phyloP scores from a whole-genome alignment of 164 flowering plant genomes.

The Chimonanthus salicifolius region DNA sequence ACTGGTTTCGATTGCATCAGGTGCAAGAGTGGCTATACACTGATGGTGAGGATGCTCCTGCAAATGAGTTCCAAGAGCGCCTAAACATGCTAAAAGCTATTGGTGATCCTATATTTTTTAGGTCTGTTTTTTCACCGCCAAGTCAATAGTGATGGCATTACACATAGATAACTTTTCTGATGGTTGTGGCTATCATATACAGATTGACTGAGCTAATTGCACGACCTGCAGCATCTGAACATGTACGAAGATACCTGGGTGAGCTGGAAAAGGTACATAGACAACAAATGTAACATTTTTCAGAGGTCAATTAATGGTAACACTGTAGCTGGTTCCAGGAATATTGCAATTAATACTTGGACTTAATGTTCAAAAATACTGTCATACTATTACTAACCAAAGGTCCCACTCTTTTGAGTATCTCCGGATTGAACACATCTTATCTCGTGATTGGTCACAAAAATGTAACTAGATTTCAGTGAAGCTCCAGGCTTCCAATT shows the following conservation, averaged over 20 bases:
- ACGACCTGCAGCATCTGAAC: constrained; percentile 65
- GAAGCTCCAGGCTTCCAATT: no score
- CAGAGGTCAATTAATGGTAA: no score
- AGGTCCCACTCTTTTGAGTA: no score
- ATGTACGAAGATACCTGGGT: constrained; percentile 51
- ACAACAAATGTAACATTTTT: no score
- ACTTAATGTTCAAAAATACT: no score
- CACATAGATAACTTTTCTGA: neutral
- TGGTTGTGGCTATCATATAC: constrained; percentile 12
- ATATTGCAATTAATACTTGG: no score
- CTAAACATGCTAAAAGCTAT: constrained; percentile 61
- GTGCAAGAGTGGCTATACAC: constrained; percentile 96
- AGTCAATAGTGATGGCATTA: neutral
- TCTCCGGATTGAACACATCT: no score
- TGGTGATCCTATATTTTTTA: constrained; percentile 89
- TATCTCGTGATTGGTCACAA: no score
- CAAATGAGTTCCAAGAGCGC: constrained; percentile 63
- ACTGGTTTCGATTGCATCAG: constrained; percentile 29
- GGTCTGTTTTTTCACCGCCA: constrained; percentile 29
- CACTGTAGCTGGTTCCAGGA: no score
- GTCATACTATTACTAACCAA: no score
- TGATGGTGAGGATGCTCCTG: constrained; percentile 96
- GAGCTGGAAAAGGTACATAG: constrained; percentile 64
- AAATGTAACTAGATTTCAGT: no score
- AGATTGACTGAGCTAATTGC: constrained; percentile 79